Conservation (phyloP, 2,329 filamentous ascomycete genomes). For the Aureobasidium zeae region DNA sequence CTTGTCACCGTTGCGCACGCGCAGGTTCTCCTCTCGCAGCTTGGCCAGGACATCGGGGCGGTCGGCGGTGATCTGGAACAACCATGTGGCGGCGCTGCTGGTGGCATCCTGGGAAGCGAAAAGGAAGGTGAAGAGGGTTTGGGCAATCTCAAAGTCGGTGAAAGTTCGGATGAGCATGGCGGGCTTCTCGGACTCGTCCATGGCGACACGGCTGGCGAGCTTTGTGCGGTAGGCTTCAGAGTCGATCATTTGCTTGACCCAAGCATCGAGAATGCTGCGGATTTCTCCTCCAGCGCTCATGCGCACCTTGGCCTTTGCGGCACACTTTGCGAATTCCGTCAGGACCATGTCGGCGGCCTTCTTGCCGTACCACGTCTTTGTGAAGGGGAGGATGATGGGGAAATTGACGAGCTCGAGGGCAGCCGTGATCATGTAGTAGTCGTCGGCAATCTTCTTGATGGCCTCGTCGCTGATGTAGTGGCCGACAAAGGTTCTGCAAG, state of each 20-base stretch:
- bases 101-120: slow-evolving; percentile 98
- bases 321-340: slow-evolving; percentile 75
- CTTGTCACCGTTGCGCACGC: slow-evolving; percentile 63
- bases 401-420: slow-evolving; percentile 97
- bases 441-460: slow-evolving; percentile 88
- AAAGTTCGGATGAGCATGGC: slow-evolving; percentile 75
- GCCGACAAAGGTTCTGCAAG: slow-evolving; percentile 92
- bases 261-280: slow-evolving; percentile 90
- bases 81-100: slow-evolving; percentile 84
- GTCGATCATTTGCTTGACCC: slow-evolving; percentile 81
- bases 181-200: slow-evolving; percentile 65
- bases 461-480: slow-evolving; percentile 87
- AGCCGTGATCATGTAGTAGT: slow-evolving; percentile 94
- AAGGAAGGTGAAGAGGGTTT: slow-evolving; percentile 91
- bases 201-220: slow-evolving; percentile 58
- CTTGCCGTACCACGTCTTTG: slow-evolving; percentile 91
- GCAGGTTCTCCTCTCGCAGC: slow-evolving; percentile 69
- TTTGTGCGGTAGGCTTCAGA: slow-evolving; percentile 74
- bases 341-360: slow-evolving; percentile 86
- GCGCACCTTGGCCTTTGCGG: slow-evolving; percentile 73
- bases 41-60: slow-evolving; percentile 86
- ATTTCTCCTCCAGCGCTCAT: slow-evolving; percentile 77
- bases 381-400: slow-evolving; percentile 88
- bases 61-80: slow-evolving; percentile 91
- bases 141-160: slow-evolving; percentile 80